phyloP scores from a whole-genome alignment of 2,329 filamentous ascomycete species.

The Pseudocercospora eumusae region DNA sequence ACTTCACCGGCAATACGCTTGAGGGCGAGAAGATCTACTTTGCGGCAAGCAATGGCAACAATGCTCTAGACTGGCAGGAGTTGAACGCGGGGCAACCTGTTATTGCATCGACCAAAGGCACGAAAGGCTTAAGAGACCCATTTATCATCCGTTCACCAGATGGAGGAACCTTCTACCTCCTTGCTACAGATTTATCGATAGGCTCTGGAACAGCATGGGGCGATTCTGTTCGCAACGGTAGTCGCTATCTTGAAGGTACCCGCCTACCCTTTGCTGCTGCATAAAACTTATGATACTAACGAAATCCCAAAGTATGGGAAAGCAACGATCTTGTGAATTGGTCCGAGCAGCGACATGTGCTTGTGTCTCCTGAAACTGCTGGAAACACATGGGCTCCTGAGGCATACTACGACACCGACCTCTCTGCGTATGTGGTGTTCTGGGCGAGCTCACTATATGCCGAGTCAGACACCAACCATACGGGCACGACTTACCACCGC shows the following conservation, averaged over 20 bases:
- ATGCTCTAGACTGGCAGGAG: conserved; percentile 55
- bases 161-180: conserved; percentile 54
- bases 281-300: not conserved
- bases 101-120: conserved; percentile 51
- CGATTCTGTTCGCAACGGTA: conserved; percentile 51
- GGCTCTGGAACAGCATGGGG: conserved; percentile 57
- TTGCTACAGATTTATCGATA: conserved; percentile 58
- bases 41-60: conserved; percentile 55
- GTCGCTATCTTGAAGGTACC: conserved; percentile 46
- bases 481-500: conserved; percentile 53
- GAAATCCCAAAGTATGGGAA: conserved; percentile 57
- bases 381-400: conserved; percentile 61
- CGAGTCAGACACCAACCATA: conserved; percentile 52
- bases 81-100: conserved; percentile 53
- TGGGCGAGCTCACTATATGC: conserved; percentile 53
- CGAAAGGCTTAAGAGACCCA: conserved; percentile 55
- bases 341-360: conserved; percentile 54
- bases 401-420: conserved; percentile 55
- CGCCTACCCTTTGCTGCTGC: not conserved
- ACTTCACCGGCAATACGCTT: conserved; percentile 51
- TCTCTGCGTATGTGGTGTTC: conserved; percentile 51
- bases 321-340: conserved; percentile 54
- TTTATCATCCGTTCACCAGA: conserved; percentile 56
- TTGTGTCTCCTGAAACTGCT: conserved; percentile 52
- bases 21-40: conserved; percentile 57